phyloP scores from a whole-genome alignment of 1,284 basidiomycete genomes.

The Microbotryum intermedium region DNA sequence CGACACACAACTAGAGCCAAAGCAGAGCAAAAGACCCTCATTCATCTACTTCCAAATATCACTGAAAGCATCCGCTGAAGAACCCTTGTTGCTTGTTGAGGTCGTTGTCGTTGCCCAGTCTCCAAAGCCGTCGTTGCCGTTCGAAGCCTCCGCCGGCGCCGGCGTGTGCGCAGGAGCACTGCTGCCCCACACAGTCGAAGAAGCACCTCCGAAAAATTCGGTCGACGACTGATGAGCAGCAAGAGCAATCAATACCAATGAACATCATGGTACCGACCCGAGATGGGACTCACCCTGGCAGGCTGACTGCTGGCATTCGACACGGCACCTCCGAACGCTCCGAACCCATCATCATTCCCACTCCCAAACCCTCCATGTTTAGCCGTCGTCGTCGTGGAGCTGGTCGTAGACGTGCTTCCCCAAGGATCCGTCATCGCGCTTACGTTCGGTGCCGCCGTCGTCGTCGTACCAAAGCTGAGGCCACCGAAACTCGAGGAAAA shows the following conservation, averaged over 20 bases:
- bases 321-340: conserved; percentile 4
- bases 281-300: neutral
- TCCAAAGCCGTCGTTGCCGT: neutral
- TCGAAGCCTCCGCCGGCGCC: neutral
- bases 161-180: neutral
- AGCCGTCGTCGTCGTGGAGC: neutral
- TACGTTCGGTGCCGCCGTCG: neutral
- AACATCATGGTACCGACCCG: neutral
- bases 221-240: neutral
- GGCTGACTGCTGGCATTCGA: neutral
- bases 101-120: neutral
- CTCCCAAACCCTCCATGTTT: neutral
- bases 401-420: neutral
- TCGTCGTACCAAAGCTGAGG: conserved; percentile 5
- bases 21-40: neutral
- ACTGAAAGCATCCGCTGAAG: conserved; percentile 17
- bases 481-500: conserved; percentile 3
- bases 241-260: neutral
- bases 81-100: neutral
- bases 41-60: conserved; percentile 24
- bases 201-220: neutral
- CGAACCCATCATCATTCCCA: neutral
- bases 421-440: neutral
- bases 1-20: too few relatives aligned
- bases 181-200: conserved; percentile 17